Base-by-base conservation (phyloP, 805 yeast species). In the Candida anglica region DNA sequence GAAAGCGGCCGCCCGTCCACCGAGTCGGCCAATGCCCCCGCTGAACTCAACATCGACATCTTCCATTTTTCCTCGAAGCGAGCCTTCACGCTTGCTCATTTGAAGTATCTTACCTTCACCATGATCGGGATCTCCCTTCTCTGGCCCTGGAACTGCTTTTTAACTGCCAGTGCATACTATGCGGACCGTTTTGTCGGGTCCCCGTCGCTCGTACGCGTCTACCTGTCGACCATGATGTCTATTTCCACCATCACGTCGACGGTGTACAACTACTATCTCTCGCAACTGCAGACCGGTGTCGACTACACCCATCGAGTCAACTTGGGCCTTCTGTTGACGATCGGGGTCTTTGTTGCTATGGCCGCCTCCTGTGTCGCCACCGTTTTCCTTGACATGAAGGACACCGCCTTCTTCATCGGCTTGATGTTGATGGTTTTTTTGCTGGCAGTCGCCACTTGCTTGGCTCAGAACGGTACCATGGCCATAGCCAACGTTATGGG, bases 131-230 rank as follows among this genome's bases (percentile, higher is more conserved):
- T 86, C 10, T 82, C 95, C 1, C 66, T 83, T 15, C 67, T 91
- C 15, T 91, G 98, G 97, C 98, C 98, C 0, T 91, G 98, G 96
- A 93, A 91, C 65, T 79, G 93, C 46, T 81, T 89, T 42, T 60
- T 93, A 7, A 78, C 94, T 1, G 96, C 96, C 0, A 75, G 95
- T 0, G 82, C 83, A 6, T 88, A 86, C 58, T 86, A 87, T 49
- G 69, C 73, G 38, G 71, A 75, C 43, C 53, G 88, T 45, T 76
- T 91, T 41, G 58, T 61, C 15, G 58, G 63, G 25, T 58, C 72
- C 3, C 73, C 81, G 2, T 32, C 58, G 1, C 57, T 81, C 46
- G 70, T 83, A 8, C 69, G 67, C 42, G 67, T 70, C 14, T 87
- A 85, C 55, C 75, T 89, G 2, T 80, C 93, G 14, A 77, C 93